Conservation (phyloP, 176 grass and related monocot genomes). For the Sorghum bicolor region DNA sequence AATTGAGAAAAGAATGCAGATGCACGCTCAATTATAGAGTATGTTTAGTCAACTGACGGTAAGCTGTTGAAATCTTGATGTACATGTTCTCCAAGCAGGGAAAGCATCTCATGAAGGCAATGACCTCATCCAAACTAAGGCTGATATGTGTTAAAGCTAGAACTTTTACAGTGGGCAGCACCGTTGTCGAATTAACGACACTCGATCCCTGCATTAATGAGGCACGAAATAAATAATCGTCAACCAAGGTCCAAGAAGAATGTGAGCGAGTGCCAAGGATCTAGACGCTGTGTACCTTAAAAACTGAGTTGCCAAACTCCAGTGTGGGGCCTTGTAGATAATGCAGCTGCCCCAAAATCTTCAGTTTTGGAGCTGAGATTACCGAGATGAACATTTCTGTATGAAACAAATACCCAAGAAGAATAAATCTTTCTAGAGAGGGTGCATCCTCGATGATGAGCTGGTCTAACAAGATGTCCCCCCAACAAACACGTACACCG, state of each 20-base stretch:
- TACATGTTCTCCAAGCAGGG: neutral
- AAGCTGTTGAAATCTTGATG: neutral
- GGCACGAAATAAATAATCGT: neutral
- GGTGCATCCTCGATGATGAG: neutral
- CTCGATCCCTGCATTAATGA: neutral
- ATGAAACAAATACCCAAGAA: accelerated
- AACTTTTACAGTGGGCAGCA: neutral
- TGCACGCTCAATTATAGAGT: too few species aligned
- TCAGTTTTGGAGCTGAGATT: too few species aligned
- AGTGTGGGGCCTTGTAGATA: too few species aligned
- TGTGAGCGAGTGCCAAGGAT: neutral
- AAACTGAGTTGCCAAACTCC: too few species aligned
- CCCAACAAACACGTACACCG: too few species aligned
- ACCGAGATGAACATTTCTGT: too few species aligned
- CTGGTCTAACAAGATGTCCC: too few species aligned
- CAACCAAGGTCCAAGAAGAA: neutral
- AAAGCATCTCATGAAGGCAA: neutral
- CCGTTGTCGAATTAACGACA: neutral
- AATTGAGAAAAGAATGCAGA: neutral
- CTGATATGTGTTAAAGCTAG: neutral
- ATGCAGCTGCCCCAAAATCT: too few species aligned
- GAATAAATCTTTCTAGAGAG: too few species aligned
- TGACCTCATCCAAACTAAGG: neutral
- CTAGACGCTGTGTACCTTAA: too few species aligned
- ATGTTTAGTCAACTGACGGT: neutral